Conservation (phyloP, 2,329 filamentous ascomycete genomes). For the Teratosphaeria nubilosa region DNA sequence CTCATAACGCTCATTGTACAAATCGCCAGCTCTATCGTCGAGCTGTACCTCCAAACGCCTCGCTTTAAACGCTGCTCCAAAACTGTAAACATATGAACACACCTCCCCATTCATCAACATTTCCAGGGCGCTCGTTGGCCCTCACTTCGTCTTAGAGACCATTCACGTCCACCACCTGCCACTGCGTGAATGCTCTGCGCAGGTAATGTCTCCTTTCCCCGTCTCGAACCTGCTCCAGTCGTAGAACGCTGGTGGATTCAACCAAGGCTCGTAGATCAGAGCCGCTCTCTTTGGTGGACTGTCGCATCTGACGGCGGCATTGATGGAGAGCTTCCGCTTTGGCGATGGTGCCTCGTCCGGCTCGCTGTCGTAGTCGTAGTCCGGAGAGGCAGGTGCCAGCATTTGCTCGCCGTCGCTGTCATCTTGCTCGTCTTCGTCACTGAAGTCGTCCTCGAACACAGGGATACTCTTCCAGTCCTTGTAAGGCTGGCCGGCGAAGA, state of each 20-base stretch:
- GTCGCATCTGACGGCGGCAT: not conserved
- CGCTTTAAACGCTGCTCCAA: not conserved
- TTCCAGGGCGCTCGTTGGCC: too few relatives aligned
- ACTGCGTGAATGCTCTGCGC: not conserved
- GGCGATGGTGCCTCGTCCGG: not conserved
- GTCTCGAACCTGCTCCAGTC: not conserved
- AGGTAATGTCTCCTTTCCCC: not conserved
- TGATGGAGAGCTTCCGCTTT: not conserved
- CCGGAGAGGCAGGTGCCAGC: not conserved
- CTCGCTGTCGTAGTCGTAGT: not conserved
- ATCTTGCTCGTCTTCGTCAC: not conserved
- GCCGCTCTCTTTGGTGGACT: not conserved
- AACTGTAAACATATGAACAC: not conserved
- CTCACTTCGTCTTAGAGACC: not conserved
- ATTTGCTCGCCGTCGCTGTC: not conserved
- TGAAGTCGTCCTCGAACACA: not conserved
- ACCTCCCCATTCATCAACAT: too few relatives aligned
- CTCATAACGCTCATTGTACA: not conserved
- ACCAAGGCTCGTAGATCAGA: not conserved
- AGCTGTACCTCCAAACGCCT: not conserved
- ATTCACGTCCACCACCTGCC: not conserved
- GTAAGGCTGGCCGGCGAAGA: not conserved
- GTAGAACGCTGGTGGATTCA: not conserved
- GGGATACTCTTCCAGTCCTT: not conserved
- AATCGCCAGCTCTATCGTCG: not conserved